Evolutionary conservation across 2,329 filamentous ascomycete species (phyloP), one percentile per base, ranked within the genome.

Genomic region (Mycosphaerella sp.): DNA sequence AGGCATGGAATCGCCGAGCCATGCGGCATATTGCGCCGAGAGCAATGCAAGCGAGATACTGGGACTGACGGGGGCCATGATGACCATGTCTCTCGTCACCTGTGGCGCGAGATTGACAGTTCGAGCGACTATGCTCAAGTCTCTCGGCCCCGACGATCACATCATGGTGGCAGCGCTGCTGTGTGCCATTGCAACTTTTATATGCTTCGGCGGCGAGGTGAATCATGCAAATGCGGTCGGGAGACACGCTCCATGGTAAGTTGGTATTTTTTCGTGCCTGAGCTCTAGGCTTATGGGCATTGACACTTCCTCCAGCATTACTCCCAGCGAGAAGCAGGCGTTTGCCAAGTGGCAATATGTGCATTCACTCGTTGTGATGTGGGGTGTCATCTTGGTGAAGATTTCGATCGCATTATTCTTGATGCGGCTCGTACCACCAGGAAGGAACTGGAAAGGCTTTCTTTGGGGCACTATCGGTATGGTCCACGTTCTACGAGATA

Each of bases 61-160:
- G 5, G 60, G 57, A 4, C 40, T 58, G n/a, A 61, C 59, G 13
- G 59, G 57, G 18, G 47, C 58, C 9, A 59, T 65, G 42, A 36
- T 54, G 28, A 43, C 44, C 6, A 36, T 57, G 4, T 60, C 59
- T 6, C 42, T 61, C 39, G 43, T 62, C 37, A 44, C 57, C 14
- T 53, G 62, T 18, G 53, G 49, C 9, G 42, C 60, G 8, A 55
- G 62, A 12, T 32, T 62, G 13, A 53, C 53, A 16, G 77, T 78
- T 21, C 70, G 77, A 9, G 21, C 70, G 2, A 59, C 62, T 9
- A 71, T 79, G 62, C 68, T 79, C 40, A 73, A 70, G 18, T 73
- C 72, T 25, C 66, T 75, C 40, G 75, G 76, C 1, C 57, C 67
- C 18, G 78, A 80, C 65, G 77, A 79, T 59, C 73, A 67, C 52